Evolutionary conservation across 2,329 filamentous ascomycete species (phyloP), one percentile per base, ranked within the genome.

Genomic region (Grosmannia serpens): DNA sequence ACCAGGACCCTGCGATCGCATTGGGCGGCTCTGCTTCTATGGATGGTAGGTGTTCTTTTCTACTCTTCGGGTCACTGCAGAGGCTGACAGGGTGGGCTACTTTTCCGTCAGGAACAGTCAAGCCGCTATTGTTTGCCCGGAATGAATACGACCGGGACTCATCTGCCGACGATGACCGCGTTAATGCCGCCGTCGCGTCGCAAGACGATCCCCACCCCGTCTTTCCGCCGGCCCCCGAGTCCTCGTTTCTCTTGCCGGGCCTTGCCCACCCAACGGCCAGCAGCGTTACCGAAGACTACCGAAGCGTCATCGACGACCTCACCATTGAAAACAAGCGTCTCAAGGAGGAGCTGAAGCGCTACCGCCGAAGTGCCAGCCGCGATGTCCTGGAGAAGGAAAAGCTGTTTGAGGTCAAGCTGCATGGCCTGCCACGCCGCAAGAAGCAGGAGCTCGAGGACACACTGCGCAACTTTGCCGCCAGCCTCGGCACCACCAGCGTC

Each of bases 221-320:
- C 11, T 27, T 52, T 2, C 38, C 53, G 6, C 46, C 35, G 1
- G 22, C n/a, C 3, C 26, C 22, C 6, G 13, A 24, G 3, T 2
- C 26, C 10, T 31, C 53, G 3, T 63, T 60, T 53, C 58, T 58
- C n/a, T 58, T 58, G 17, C 51, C 53, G 1, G 50, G 20, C n/a
- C 24, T 59, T 13, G 22, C 24, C 3, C 47, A n/a, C 24, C 2
- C 10, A 44, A 72, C 73, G 3, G 80, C 70, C 24, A 81, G 72
- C 66, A 88, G 82, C 67, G 86, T 84, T 55, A 83, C 81, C 31
- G 88, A 88, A 59, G 89, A 91, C 58, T 91, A 84, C 61, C 79
- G 89, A 53, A 87, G 87, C 63, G 88, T 95, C 20, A 95, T 95
- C 53, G 89, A 95, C 65, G 90, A 95, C 67, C 71, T 95, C 60